phyloP scores from a whole-genome alignment of 2,329 filamentous ascomycete genomes.

The Diaporthe citrichinensis region DNA sequence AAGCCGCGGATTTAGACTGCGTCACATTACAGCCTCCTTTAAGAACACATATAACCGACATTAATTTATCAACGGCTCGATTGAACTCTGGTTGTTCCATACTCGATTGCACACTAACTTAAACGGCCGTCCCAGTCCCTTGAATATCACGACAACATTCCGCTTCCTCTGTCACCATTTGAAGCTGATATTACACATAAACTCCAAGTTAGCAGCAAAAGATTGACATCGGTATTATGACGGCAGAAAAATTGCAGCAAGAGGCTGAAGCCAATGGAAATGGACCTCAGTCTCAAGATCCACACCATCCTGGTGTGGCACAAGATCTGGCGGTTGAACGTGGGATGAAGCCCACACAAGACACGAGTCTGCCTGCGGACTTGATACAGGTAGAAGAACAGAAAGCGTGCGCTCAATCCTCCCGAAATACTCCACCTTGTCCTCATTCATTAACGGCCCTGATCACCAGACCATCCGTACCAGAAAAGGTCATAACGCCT shows the following conservation, averaged over 20 bases:
- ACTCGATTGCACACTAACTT: not conserved
- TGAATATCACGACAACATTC: not conserved
- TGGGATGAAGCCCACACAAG: not conserved
- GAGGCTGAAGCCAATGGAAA: not conserved
- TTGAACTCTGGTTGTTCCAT: not conserved
- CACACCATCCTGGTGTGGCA: not conserved
- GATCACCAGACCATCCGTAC: not conserved
- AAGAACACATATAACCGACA: not conserved
- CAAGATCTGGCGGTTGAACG: not conserved
- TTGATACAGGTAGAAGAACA: conserved; percentile 13
- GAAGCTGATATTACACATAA: not conserved
- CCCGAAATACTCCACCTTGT: not conserved
- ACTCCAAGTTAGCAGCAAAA: not conserved
- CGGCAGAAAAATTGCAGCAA: conserved; percentile 1
- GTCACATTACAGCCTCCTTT: not conserved
- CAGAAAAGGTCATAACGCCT: not conserved
- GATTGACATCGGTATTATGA: not conserved
- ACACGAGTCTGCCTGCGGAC: not conserved
- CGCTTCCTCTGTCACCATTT: not conserved
- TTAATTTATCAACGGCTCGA: not conserved
- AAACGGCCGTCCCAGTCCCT: not conserved
- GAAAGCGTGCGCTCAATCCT: not conserved
- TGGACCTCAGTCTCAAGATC: not conserved
- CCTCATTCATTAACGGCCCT: not conserved
- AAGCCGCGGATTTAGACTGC: not conserved